Evolutionary conservation across 495 filamentous ascomycete genomes (phyloP).

Genomic region (Hypoxylon crocopeplum): DNA sequence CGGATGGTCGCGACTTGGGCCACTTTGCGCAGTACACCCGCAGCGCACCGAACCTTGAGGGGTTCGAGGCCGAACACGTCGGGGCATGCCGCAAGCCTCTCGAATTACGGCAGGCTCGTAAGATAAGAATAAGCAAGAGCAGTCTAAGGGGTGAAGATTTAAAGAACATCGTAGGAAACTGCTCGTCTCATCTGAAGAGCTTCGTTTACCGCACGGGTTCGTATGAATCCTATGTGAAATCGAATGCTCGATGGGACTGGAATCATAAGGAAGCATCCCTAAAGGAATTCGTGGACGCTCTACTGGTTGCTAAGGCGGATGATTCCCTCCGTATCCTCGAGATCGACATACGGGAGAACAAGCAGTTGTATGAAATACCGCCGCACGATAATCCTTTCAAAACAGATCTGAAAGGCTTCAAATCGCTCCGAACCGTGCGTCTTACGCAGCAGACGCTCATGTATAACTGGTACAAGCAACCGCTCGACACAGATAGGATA

Average conservation of each 20-base stretch:
- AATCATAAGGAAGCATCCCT: too few species aligned
- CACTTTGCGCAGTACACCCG: too few species aligned
- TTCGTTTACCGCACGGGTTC: not conserved
- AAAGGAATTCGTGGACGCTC: too few species aligned
- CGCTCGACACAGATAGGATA: not conserved
- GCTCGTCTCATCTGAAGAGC: not conserved
- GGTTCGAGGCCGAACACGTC: too few species aligned
- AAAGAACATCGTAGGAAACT: not conserved
- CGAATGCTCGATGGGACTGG: too few species aligned
- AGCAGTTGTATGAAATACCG: not conserved
- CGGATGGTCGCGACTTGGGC: too few species aligned
- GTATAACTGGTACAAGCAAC: not conserved
- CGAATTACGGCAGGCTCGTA: too few species aligned
- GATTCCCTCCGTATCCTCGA: too few species aligned
- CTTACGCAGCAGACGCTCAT: conserved; percentile 19
- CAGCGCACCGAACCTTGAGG: too few species aligned
- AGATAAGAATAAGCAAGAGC: too few species aligned
- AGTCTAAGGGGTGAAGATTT: not conserved
- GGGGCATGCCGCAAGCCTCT: too few species aligned
- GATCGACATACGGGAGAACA: not conserved
- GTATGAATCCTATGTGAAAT: not conserved
- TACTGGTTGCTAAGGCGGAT: too few species aligned
- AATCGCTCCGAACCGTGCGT: not conserved
- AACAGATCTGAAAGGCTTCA: not conserved
- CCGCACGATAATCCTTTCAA: not conserved